These are phyloP conservation scores for Pseudonitzschia multistriata DNA, from an alignment of 108 stramenopile genomes.

Conservation along the genomic window DNA sequence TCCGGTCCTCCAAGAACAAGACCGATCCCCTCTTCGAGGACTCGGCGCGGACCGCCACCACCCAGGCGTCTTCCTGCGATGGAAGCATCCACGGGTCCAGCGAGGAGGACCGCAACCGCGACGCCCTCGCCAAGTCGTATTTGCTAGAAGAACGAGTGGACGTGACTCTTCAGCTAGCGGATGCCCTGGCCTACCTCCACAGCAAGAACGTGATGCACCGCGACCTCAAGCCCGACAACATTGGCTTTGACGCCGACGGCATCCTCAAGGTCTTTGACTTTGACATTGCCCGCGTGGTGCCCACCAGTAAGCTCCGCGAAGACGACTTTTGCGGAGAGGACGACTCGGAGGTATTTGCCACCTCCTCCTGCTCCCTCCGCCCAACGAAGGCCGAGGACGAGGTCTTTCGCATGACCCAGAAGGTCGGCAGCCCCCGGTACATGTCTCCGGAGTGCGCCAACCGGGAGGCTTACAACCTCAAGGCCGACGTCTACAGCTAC, in stretches of 20 bases:
- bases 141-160: slow-evolving; percentile 18
- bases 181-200: slow-evolving; percentile 48
- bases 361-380: neutral
- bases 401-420: slow-evolving; percentile 36
- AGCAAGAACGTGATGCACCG: slow-evolving; percentile 39
- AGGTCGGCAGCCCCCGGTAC: slow-evolving; percentile 53
- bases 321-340: neutral
- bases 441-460: slow-evolving; percentile 78
- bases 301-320: neutral
- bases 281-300: slow-evolving; percentile 29
- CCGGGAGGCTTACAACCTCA: slow-evolving; percentile 59
- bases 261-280: slow-evolving; percentile 46
- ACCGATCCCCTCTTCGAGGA: neutral
- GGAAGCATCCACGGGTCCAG: neutral
- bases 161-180: slow-evolving; percentile 26
- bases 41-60: neutral
- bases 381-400: neutral
- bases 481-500: slow-evolving; percentile 65
- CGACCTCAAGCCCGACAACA: slow-evolving; percentile 68
- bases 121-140: neutral
- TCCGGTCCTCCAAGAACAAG: neutral
- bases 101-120: neutral
- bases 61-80: neutral
- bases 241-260: slow-evolving; percentile 55
- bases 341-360: neutral